phyloP scores from a whole-genome alignment of 2,329 filamentous ascomycete genomes.

The Mycosphaerella arachidis region DNA sequence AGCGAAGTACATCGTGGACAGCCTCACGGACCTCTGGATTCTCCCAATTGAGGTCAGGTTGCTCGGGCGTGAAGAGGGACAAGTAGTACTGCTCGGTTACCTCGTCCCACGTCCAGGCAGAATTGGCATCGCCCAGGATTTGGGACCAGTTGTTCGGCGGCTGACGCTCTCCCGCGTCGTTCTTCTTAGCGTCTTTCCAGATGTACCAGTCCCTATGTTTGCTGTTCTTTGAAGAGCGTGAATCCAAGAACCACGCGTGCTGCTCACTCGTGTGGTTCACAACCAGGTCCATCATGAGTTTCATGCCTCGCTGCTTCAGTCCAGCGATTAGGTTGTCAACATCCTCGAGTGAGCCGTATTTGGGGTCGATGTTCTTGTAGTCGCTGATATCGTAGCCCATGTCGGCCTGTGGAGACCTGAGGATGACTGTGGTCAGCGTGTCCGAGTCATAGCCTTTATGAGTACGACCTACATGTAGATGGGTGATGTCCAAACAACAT shows the following conservation, averaged over 20 bases:
- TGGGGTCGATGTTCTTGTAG: slow-evolving; percentile 45
- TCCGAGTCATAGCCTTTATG: not conserved
- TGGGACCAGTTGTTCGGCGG: slow-evolving; percentile 55
- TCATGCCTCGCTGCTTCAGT: slow-evolving; percentile 44
- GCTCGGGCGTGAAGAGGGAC: slow-evolving; percentile 43
- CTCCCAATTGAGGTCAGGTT: slow-evolving; percentile 49
- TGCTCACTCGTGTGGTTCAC: slow-evolving; percentile 37
- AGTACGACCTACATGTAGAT: slow-evolving; percentile 40
- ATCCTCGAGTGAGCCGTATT: slow-evolving; percentile 45
- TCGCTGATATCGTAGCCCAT: slow-evolving; percentile 52
- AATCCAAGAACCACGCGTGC: slow-evolving; percentile 57
- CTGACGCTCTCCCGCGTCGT: slow-evolving; percentile 49
- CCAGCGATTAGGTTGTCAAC: slow-evolving; percentile 43
- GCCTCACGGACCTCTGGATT: slow-evolving; percentile 42
- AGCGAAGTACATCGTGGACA: slow-evolving; percentile 44
- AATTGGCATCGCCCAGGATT: slow-evolving; percentile 38
- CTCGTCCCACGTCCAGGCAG: slow-evolving; percentile 45
- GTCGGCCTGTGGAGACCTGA: slow-evolving; percentile 51
- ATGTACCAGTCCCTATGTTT: slow-evolving; percentile 61
- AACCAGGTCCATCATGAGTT: slow-evolving; percentile 45
- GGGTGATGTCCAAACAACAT: slow-evolving; percentile 65
- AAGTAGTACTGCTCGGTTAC: slow-evolving; percentile 46
- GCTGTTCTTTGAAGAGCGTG: slow-evolving; percentile 47
- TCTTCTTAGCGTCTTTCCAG: slow-evolving; percentile 57
- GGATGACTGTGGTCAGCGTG: slow-evolving; percentile 53